Percentiles rank a stretch among this genome's conserved stretches.
Conservation (phyloP, 768 basidiomycete species). For the Boletus sensibilis region DNA sequence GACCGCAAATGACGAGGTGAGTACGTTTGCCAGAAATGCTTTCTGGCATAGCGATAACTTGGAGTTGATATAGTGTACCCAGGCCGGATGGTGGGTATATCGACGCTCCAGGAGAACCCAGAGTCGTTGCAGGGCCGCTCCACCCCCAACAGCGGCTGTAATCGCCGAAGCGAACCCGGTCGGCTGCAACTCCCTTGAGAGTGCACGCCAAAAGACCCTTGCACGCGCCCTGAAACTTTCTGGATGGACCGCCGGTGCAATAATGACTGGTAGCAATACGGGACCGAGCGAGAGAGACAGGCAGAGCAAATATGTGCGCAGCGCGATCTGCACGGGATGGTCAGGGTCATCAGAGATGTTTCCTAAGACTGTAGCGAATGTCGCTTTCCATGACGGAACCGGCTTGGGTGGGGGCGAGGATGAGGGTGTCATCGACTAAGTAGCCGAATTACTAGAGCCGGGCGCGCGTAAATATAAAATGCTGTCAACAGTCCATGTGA, state of each 20-base stretch:
- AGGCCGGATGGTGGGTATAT: background rate
- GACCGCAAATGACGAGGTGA: slow-evolving; percentile 59
- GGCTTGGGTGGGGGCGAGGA: background rate
- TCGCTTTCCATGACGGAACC: background rate
- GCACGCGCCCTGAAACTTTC: slow-evolving; percentile 22
- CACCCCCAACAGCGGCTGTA: slow-evolving; percentile 62
- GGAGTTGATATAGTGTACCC: slow-evolving; percentile 8
- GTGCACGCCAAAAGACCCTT: slow-evolving; percentile 30
- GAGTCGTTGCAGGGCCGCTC: slow-evolving; percentile 49
- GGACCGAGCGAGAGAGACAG: slow-evolving; percentile 69
- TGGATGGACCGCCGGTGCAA: slow-evolving; percentile 31
- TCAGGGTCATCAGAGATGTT: slow-evolving; percentile 34
- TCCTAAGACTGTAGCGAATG: background rate
- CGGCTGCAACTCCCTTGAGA: slow-evolving; percentile 55
- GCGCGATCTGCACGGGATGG: slow-evolving; percentile 56
- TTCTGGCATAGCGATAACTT: slow-evolving; percentile 43
- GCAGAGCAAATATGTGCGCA: slow-evolving; percentile 67
- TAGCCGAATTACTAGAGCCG: background rate
- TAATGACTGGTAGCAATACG: slow-evolving; percentile 53
- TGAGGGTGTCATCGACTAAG: slow-evolving; percentile 5
- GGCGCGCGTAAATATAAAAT: background rate
- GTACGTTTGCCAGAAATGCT: slow-evolving; percentile 56
- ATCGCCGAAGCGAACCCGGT: slow-evolving; percentile 72
- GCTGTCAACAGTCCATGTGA: slow-evolving; percentile 3
- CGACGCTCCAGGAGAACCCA: slow-evolving; percentile 34